Percentiles rank a stretch among this genome's conserved stretches.
phyloP scores from a whole-genome alignment of 352 stramenopile genomes.

The Phytophthora citricola region DNA sequence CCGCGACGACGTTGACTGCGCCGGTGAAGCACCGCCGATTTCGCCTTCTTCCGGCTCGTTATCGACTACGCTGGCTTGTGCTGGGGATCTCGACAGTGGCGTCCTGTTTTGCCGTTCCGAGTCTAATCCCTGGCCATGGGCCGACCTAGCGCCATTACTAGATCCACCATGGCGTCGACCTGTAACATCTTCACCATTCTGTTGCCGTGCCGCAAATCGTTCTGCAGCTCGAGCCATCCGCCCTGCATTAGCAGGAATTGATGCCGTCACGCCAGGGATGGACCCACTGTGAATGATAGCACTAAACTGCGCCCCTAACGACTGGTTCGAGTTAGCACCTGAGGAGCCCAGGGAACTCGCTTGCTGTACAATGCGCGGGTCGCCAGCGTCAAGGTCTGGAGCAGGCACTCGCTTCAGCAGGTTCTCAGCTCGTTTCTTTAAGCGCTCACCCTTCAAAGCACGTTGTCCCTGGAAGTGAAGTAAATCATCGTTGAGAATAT shows the following conservation, averaged over 20 bases:
- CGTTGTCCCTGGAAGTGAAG: slow-evolving; percentile 84
- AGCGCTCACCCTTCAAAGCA: slow-evolving; percentile 79
- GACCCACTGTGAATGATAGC: slow-evolving; percentile 75
- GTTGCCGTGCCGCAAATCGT: slow-evolving; percentile 58
- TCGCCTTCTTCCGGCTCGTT: slow-evolving; percentile 65
- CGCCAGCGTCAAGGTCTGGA: slow-evolving; percentile 57
- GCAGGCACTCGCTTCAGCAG: slow-evolving; percentile 76
- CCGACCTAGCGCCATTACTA: slow-evolving; percentile 23
- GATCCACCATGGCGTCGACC: slow-evolving; percentile 17
- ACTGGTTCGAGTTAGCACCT: slow-evolving; percentile 54
- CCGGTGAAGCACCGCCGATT: slow-evolving; percentile 41
- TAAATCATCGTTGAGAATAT: slow-evolving; percentile 85
- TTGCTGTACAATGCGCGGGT: slow-evolving; percentile 68
- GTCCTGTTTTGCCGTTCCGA: slow-evolving; percentile 43
- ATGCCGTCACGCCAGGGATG: slow-evolving; percentile 42
- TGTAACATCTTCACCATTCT: slow-evolving; percentile 33
- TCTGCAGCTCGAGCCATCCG: slow-evolving; percentile 75
- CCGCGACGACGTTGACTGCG: slow-evolving; percentile 34
- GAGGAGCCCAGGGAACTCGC: slow-evolving; percentile 48
- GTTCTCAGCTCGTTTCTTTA: slow-evolving; percentile 88
- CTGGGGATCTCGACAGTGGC: slow-evolving; percentile 29
- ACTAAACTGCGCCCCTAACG: slow-evolving; percentile 73
- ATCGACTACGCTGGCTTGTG: slow-evolving; percentile 27
- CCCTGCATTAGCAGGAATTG: slow-evolving; percentile 32
- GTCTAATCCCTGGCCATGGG: slow-evolving; percentile 35